Evolutionary conservation across 2,329 filamentous ascomycete species (phyloP), one percentile per base, ranked within the genome.

Genomic region (Tolypocladium paradoxum): DNA sequence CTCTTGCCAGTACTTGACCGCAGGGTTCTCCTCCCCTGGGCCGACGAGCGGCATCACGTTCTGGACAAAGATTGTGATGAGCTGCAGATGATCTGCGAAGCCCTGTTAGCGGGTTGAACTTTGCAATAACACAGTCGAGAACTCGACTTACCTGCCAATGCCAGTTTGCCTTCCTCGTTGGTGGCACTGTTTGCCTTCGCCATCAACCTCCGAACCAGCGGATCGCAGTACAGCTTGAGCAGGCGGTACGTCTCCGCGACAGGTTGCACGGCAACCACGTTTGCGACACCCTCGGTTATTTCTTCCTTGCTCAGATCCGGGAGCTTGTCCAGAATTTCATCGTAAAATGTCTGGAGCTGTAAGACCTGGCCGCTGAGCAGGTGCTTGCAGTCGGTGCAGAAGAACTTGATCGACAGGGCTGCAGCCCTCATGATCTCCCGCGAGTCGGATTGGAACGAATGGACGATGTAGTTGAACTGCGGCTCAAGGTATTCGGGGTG

Each of bases 391-490:
- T 99, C 93, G 16, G 87, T 90, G 65, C 95, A 97, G 71, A 99
- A 91, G 74, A 93, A 99, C 64, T 95, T 95, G 74, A 99, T 91
- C 2, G 93, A 87, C 69, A 97, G 82, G 6, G 93, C 93, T 20
- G 93, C 89, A 22, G 92, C 93, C 57, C 91, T 84, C 38, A 96
- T 81, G 53, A 99, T 91, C 65, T 99, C 95, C 63, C 86, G 88
- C 0, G 91, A 96, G 43, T 84, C 82, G 54, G 92, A 88, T 59
- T 89, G 81, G 72, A 99, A 99, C 0, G 91, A 93, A 5, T 85
- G 87, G 59, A 96, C 91, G 63, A 99, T 95, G 71, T 95, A 99
- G 63, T 90, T 90, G 65, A 99, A 88, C 69, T 99, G 93, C 9
- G 88, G 80, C 68, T 96, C 88, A 9, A 99, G 77, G 47, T 92